These are phyloP conservation scores for Penicillium paradoxum DNA, from an alignment of 495 filamentous ascomycete genomes.

Conservation along the genomic window DNA sequence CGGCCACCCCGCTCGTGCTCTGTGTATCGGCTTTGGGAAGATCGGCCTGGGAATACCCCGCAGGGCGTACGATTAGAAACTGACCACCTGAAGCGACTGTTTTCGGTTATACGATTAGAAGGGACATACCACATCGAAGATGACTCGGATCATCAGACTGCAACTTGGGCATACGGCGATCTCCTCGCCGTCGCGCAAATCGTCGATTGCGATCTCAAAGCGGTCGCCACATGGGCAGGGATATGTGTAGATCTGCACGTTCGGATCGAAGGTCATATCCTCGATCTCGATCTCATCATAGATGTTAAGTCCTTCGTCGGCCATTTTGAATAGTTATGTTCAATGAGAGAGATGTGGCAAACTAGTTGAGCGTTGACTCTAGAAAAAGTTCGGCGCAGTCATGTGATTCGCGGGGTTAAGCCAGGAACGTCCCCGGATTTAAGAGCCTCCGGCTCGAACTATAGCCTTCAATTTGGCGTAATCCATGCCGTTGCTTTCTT, in stretches of 20 bases:
- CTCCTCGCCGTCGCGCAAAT: conserved; percentile 83
- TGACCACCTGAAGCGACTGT: not conserved
- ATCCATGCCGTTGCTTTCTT: too few species aligned
- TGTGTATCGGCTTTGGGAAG: conserved; percentile 39
- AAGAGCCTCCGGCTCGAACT: not conserved
- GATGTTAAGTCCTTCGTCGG: conserved; percentile 64
- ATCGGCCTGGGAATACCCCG: conserved; percentile 31
- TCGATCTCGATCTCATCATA: conserved; percentile 99
- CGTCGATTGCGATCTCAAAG: conserved; percentile 84
- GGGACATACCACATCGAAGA: conserved; percentile 74
- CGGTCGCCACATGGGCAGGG: conserved; percentile 96
- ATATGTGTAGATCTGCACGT: conserved; percentile 83
- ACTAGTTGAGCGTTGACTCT: not conserved
- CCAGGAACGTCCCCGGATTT: not conserved
- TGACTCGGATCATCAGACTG: conserved; percentile 90
- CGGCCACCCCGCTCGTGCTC: conserved; percentile 30
- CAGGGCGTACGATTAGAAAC: conserved; percentile 14
- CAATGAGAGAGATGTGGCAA: conserved; percentile 3
- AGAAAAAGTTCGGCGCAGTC: conserved; percentile 29
- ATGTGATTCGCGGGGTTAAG: conserved; percentile 24
- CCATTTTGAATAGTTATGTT: conserved; percentile 43
- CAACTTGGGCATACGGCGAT: conserved; percentile 95
- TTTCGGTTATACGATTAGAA: not conserved
- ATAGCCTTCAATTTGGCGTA: too few species aligned
- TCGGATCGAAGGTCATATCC: conserved; percentile 90